Evolutionary conservation across 139 green algal genomes (phyloP).

Genomic region (Diplosphaera chodatii): DNA sequence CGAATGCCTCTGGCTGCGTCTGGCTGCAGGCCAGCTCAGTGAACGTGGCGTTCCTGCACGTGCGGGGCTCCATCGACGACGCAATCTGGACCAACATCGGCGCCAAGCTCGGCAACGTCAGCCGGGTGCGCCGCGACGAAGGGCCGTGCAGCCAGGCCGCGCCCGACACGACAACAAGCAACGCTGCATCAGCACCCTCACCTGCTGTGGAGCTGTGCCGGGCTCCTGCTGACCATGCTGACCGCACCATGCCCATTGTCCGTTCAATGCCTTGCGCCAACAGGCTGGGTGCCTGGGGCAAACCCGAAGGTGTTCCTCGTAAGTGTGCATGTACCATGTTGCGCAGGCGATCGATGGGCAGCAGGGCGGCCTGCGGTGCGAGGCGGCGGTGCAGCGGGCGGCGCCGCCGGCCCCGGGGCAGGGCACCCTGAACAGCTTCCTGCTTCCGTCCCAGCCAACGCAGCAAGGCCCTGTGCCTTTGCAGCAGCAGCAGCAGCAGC

Average conservation of each 20-base stretch:
- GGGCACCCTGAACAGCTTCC: neutral
- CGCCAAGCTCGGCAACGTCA: conserved; percentile 72
- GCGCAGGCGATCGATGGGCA: conserved; percentile 1
- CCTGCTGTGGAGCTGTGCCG: neutral
- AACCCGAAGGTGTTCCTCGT: neutral
- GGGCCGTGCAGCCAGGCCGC: neutral
- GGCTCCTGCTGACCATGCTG: neutral
- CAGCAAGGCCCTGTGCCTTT: neutral
- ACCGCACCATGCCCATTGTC: neutral
- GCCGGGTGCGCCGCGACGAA: conserved; percentile 57
- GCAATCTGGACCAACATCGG: conserved; percentile 63
- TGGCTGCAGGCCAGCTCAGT: conserved; percentile 47
- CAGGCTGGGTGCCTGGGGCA: neutral
- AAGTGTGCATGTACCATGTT: neutral
- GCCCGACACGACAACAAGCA: neutral
- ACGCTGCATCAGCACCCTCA: neutral
- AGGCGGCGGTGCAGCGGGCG: neutral
- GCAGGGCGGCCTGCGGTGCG: neutral
- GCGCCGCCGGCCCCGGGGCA: neutral
- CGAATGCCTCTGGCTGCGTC: neutral
- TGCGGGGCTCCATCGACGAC: conserved; percentile 76
- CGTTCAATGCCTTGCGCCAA: no score
- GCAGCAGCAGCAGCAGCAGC: neutral
- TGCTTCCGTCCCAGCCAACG: neutral
- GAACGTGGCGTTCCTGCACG: conserved; percentile 72